Evolutionary conservation across 495 filamentous ascomycete species (phyloP), one percentile per base, ranked within the genome.

Genomic region (Xylaria grammica): DNA sequence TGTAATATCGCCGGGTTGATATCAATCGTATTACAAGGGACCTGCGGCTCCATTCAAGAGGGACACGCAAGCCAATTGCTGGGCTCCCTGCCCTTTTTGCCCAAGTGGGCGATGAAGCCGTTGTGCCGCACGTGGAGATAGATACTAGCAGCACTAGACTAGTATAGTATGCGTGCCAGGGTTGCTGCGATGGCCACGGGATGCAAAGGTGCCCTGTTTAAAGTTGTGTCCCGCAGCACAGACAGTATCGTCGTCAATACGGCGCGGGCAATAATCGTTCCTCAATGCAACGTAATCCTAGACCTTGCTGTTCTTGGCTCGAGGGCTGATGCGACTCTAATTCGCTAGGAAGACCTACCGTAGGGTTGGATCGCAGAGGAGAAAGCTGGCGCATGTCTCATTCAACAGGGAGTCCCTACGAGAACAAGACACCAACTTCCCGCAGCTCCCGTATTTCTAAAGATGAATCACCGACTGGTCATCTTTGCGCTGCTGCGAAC

Each of bases 61-160:
- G 29, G 58, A 61, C 45, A 50, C 58, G 58, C 45, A 52, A 61
- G 32, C 58, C 26, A 19, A 61, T 50, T n/a, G 4, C 19, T 22
- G n/a, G 8, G 3, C 13, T 5, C 19, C 1, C 53, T 5, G 15
- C 15, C 38, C 19, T 40, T 9, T 40, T 29, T 26, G 27, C 38
- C 17, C 4, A 60, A 36, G 45, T 34, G 40, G 45, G 48, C 29
- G 40, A 42, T 17, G 40, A 42, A 42, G 40, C 40, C 40, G 40
- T 27, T 45, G 36, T 9, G 54, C 56, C 56, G 56, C 56, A 59
- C 42, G 56, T 59, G 56, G 56, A 59, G 56, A 42, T 42, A 17
- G 24, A 26, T 51, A n/a, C n/a, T n/a, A n/a, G n/a, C n/a, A 51
- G 48, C 48, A 51, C 9, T 19, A n/a, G 9, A 9, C 48, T 17